Conservation (phyloP, 805 yeast species). For the Komagataella ulmi region DNA sequence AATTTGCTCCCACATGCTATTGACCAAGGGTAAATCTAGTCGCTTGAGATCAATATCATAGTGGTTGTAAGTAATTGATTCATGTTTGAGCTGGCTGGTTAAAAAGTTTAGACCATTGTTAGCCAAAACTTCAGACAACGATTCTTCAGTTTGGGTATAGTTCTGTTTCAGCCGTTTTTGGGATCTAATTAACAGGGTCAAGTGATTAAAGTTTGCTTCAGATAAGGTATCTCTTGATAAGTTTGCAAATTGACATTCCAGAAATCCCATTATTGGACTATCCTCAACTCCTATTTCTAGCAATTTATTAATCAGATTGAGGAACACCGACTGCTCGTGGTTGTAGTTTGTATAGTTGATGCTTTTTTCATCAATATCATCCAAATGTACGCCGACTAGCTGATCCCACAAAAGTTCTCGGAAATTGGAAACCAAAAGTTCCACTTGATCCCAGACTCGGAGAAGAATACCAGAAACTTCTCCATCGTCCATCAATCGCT, state of each 20-base stretch:
- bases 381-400: conserved; percentile 22
- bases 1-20: conserved; percentile 47
- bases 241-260: conserved; percentile 31
- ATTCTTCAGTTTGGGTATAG: conserved; percentile 10
- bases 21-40: conserved; percentile 31
- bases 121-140: conserved; percentile 12
- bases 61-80: conserved; percentile 8
- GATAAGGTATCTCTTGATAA: conserved; percentile 20
- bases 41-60: not conserved
- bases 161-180: conserved; percentile 25
- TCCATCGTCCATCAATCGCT: conserved; percentile 2
- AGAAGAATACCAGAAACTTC: conserved; percentile 23
- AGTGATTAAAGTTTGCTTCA: conserved; percentile 24
- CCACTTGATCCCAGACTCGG: conserved; percentile 45
- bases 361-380: conserved; percentile 8
- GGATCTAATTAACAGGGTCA: conserved; percentile 22
- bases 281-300: conserved; percentile 50
- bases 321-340: conserved; percentile 14
- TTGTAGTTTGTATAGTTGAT: not conserved
- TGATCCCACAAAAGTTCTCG: conserved; percentile 38
- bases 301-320: conserved; percentile 35
- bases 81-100: conserved; percentile 5
- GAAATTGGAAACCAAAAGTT: conserved; percentile 37
- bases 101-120: conserved; percentile 9
- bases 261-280: conserved; percentile 56